These are phyloP conservation scores for Exophiala bonariae DNA, from an alignment of 2,329 filamentous ascomycete genomes.

Conservation along the genomic window DNA sequence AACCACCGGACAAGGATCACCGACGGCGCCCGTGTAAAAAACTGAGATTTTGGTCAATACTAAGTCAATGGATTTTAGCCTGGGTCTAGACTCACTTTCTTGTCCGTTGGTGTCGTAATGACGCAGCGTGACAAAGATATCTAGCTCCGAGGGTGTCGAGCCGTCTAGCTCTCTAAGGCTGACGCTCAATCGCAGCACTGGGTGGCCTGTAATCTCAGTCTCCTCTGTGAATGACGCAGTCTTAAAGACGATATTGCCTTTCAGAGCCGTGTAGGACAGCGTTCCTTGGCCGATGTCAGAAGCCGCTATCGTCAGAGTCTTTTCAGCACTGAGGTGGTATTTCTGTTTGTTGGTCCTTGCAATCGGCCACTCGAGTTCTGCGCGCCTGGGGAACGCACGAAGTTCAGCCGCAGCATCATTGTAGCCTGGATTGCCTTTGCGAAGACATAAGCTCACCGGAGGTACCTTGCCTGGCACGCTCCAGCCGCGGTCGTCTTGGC, in stretches of 20 bases:
- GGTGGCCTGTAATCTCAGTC: constrained; percentile 68
- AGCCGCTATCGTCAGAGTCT: constrained; percentile 43
- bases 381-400: constrained; percentile 48
- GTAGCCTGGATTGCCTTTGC: constrained; percentile 66
- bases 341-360: too few relatives aligned
- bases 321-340: not conserved
- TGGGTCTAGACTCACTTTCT: constrained; percentile 33
- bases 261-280: constrained; percentile 51
- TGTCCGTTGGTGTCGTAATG: constrained; percentile 50
- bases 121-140: constrained; percentile 56
- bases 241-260: constrained; percentile 54
- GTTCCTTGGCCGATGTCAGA: constrained; percentile 59
- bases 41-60: constrained; percentile 24
- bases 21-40: constrained; percentile 56
- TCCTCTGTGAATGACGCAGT: constrained; percentile 59
- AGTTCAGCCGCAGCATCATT: constrained; percentile 61
- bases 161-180: constrained; percentile 46
- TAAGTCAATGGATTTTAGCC: too few relatives aligned
- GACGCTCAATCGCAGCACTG: constrained; percentile 63
- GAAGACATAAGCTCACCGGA: constrained; percentile 60
- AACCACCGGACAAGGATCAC: constrained; percentile 53
- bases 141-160: constrained; percentile 51
- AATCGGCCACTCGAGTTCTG: too few relatives aligned
- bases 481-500: constrained; percentile 54
- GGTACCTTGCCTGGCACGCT: constrained; percentile 40